phyloP scores from a whole-genome alignment of 352 stramenopile species.

The Globisporangium perplexum region DNA sequence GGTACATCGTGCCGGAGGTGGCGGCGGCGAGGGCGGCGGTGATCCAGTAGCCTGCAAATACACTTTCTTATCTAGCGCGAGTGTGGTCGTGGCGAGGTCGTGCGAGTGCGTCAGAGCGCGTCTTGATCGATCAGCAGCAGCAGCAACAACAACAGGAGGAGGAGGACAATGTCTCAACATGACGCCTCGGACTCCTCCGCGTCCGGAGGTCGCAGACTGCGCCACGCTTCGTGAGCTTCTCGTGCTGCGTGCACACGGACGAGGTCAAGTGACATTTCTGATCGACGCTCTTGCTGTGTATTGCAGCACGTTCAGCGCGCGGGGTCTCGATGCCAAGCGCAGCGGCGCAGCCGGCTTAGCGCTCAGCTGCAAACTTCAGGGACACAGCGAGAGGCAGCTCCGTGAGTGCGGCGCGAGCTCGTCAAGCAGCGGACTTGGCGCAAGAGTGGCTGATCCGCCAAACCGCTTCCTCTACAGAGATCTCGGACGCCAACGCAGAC shows the following conservation, averaged over 20 bases:
- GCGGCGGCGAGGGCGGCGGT: background rate
- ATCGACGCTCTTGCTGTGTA: background rate
- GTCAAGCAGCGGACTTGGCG: background rate
- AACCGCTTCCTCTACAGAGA: background rate
- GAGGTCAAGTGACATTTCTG: no score
- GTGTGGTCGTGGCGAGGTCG: no score
- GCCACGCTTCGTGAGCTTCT: slow-evolving; percentile 9
- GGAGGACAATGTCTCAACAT: background rate
- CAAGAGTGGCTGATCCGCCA: background rate
- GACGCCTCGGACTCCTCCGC: background rate
- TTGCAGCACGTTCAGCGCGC: slow-evolving; percentile 3
- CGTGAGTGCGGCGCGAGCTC: background rate
- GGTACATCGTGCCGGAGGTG: slow-evolving; percentile 17
- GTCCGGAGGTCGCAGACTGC: background rate
- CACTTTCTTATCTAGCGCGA: no score
- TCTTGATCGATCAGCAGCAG: no score
- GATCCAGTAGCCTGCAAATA: background rate
- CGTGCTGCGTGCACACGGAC: no score
- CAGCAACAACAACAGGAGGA: no score
- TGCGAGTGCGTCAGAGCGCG: no score
- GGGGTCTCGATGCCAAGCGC: background rate
- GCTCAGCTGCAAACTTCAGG: background rate
- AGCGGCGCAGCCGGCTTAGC: background rate
- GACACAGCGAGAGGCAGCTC: slow-evolving; percentile 5
- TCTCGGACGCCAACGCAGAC: background rate